Evolutionary conservation across 148 eudicot species (phyloP).

Genomic region (Silene uniflora): DNA sequence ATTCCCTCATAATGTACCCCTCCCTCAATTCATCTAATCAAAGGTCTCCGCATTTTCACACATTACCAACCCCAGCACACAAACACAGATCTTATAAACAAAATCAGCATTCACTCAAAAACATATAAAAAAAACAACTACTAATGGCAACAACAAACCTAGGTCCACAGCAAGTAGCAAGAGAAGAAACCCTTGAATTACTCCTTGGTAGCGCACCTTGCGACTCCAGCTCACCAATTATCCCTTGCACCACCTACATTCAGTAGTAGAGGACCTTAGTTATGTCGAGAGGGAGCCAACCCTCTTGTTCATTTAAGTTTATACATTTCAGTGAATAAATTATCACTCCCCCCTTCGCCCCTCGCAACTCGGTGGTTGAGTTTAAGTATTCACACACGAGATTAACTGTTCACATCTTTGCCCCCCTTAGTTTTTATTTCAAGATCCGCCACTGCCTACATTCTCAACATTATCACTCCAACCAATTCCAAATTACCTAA

Average conservation of each 20-base stretch:
- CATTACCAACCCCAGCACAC: neutral
- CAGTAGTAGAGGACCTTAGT: too few relatives aligned
- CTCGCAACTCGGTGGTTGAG: too few relatives aligned
- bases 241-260: conserved; percentile 87
- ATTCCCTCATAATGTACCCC: neutral
- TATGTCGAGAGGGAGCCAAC: too few relatives aligned
- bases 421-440: too few relatives aligned
- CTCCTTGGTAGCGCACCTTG: conserved; percentile 98
- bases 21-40: neutral
- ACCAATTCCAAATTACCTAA: neutral
- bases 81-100: neutral
- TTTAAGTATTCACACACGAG: too few relatives aligned
- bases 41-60: neutral
- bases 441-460: too few relatives aligned
- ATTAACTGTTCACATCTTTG: too few relatives aligned
- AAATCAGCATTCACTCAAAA: neutral
- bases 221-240: conserved; percentile 92
- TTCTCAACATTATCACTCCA: neutral
- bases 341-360: too few relatives aligned
- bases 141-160: conserved; percentile 46
- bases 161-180: conserved; percentile 98
- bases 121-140: neutral
- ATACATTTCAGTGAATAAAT: too few relatives aligned
- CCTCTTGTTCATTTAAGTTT: too few relatives aligned
- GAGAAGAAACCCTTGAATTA: conserved; percentile 97